phyloP scores from a whole-genome alignment of 2,329 filamentous ascomycete species.

The Dactylellina parvicollis region DNA sequence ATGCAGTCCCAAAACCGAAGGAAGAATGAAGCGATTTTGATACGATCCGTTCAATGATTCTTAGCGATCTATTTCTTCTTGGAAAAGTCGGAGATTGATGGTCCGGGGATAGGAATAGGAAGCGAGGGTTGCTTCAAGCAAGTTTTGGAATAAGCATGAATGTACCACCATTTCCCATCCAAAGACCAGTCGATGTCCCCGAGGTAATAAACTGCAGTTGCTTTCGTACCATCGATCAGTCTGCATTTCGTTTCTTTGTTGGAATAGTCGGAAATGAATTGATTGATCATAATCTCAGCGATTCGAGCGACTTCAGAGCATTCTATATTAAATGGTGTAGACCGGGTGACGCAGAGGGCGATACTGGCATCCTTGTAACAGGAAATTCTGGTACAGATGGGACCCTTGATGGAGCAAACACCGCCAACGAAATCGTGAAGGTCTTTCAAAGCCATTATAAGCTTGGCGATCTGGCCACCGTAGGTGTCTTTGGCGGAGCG shows the following conservation, averaged over 20 bases:
- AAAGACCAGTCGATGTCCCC: constrained; percentile 22
- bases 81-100: background rate
- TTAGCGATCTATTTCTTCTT: background rate
- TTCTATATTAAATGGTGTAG: constrained; percentile 15
- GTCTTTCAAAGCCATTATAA: constrained; percentile 4
- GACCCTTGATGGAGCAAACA: constrained; percentile 22
- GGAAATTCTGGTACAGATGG: constrained; percentile 7
- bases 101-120: constrained; percentile 27
- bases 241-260: constrained; percentile 3
- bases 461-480: background rate
- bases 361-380: constrained; percentile 19
- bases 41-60: no score
- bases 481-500: background rate
- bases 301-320: constrained; percentile 28
- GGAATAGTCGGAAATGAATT: constrained; percentile 14
- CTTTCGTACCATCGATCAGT: background rate
- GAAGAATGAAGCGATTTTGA: no score
- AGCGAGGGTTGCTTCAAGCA: constrained; percentile 11
- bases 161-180: constrained; percentile 36
- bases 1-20: no score
- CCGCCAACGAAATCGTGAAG: constrained; percentile 25
- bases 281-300: constrained; percentile 26
- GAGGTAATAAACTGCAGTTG: constrained; percentile 6
- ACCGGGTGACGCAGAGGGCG: constrained; percentile 19
- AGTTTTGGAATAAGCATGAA: constrained; percentile 14